phyloP scores from a whole-genome alignment of 2,329 filamentous ascomycete genomes.

The Chaetomiaceae sp. region DNA sequence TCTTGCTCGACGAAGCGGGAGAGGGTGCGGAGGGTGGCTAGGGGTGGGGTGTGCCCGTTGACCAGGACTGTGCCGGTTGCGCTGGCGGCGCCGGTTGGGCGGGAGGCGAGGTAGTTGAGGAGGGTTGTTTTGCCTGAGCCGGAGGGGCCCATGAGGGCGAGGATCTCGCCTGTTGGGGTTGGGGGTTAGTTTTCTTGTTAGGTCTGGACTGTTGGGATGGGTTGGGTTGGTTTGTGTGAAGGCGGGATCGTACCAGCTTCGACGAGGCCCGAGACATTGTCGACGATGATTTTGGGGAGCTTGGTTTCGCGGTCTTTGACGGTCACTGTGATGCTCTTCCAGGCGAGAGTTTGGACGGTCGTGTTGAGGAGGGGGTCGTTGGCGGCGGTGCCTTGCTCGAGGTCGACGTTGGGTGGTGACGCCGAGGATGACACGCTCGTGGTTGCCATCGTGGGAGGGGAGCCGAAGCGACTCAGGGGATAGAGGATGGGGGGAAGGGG shows the following conservation, averaged over 20 bases:
- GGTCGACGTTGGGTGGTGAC: slow-evolving; percentile 20
- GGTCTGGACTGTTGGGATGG: not conserved
- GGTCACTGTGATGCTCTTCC: slow-evolving; percentile 62
- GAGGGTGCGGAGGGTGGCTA: slow-evolving; percentile 56
- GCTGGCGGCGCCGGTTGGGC: slow-evolving; percentile 42
- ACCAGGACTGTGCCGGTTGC: slow-evolving; percentile 51
- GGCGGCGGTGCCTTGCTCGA: slow-evolving; percentile 32
- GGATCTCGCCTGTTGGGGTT: slow-evolving; percentile 54
- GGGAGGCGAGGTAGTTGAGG: slow-evolving; percentile 67
- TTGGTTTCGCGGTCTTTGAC: slow-evolving; percentile 71
- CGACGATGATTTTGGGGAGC: slow-evolving; percentile 57
- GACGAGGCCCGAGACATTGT: slow-evolving; percentile 58
- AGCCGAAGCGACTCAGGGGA: too few species aligned
- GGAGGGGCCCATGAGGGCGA: slow-evolving; percentile 76
- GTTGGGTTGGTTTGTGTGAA: not conserved
- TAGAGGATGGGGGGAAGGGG: too few species aligned
- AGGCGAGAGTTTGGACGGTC: slow-evolving; percentile 59
- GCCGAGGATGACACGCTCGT: slow-evolving; percentile 11
- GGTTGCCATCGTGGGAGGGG: slow-evolving; percentile 11
- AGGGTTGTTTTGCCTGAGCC: slow-evolving; percentile 78
- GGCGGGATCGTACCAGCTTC: slow-evolving; percentile 46
- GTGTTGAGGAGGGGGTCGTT: slow-evolving; percentile 61
- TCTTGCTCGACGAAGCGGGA: slow-evolving; percentile 83
- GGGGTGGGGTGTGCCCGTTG: slow-evolving; percentile 55
- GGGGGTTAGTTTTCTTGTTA: not conserved